Base-by-base conservation (phyloP, 2,329 filamentous ascomycete genomes). In the Trichophyton benhamiae region DNA sequence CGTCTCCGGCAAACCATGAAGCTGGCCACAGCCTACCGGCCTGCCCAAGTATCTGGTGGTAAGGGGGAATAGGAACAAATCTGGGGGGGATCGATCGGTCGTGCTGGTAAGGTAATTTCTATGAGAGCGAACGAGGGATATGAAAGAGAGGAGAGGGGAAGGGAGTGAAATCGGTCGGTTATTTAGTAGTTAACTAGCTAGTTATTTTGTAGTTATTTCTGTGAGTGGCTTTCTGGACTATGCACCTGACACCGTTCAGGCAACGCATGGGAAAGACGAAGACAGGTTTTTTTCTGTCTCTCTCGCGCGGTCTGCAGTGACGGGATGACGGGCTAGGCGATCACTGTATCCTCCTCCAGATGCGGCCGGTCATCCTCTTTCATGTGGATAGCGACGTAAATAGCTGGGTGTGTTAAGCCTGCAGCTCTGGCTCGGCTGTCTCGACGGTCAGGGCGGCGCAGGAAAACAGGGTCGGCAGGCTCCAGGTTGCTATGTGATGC, bases 291-390 rank as follows among this genome's bases (percentile, higher is more conserved):
- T 55, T 1, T 4, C 49, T 13, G 33, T 38, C 33, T 38, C 9
- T 38, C 11, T 11, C 33, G 8, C 33, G 33, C 33, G 11, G 33
- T 38, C 33, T 38, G 33, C 33, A 38, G 33, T 11, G 33, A 38
- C 33, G 7, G 15, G 8, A 17, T 27, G 30, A 55, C 15, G 15
- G 17, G n/a, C 13, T 53, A 53, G 44, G 22, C 49, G 49, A 25
- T 55, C 49, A 55, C 49, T 55, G 49, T 55, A 8, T 55, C 27
- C 49, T 53, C 49, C 49, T 55, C 49, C 49, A 55, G 49, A 33
- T 25, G 49, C 49, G 49, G 49, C 49, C 49, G 49, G 13, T 55
- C 49, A 36, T 55, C 49, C 49, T 55, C 49, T n/a, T 55, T 55
- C 27, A 55, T 55, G 49, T 36, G 41, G 30, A 36, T 38, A 38